These are phyloP conservation scores for Curvularia lunata DNA, from an alignment of 2,329 filamentous ascomycete genomes.

Conservation along the genomic window DNA sequence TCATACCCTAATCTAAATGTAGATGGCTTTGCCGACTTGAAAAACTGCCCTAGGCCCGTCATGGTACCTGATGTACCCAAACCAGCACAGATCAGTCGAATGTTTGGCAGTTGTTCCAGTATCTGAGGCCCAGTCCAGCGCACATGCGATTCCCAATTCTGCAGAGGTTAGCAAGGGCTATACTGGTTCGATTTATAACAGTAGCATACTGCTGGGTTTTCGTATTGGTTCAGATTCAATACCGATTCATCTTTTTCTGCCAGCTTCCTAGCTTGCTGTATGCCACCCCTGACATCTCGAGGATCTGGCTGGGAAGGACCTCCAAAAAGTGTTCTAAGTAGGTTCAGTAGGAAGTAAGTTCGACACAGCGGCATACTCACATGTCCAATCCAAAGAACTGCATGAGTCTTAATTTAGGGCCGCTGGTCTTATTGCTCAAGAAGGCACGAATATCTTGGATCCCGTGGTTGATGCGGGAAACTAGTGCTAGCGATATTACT, in stretches of 20 bases:
- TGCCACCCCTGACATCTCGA: conserved; percentile 27
- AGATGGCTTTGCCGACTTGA: conserved; percentile 28
- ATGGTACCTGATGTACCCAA: conserved; percentile 62
- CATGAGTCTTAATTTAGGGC: conserved; percentile 26
- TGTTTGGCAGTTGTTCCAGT: conserved; percentile 61
- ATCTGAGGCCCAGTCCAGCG: conserved; percentile 68
- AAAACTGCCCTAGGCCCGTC: conserved; percentile 33
- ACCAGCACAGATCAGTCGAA: conserved; percentile 62
- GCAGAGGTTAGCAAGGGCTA: background rate
- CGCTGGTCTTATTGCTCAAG: conserved; percentile 30
- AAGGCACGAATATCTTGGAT: conserved; percentile 27
- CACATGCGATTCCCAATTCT: conserved; percentile 62
- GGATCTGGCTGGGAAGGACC: conserved; percentile 52
- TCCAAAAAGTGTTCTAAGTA: conserved; percentile 55
- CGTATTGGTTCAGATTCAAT: conserved; percentile 64
- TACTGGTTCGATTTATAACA: background rate
- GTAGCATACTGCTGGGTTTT: conserved; percentile 52
- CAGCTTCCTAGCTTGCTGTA: conserved; percentile 21
- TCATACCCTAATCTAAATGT: conserved; percentile 27
- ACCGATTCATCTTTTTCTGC: conserved; percentile 50
- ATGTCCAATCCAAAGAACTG: conserved; percentile 34
- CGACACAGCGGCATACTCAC: conserved; percentile 4
- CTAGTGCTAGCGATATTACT: conserved; percentile 30
- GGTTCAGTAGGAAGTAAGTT: background rate
- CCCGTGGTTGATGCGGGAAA: conserved; percentile 28